Base-by-base conservation (phyloP, 345 rosid species). In the Hirschfeldia incana region DNA sequence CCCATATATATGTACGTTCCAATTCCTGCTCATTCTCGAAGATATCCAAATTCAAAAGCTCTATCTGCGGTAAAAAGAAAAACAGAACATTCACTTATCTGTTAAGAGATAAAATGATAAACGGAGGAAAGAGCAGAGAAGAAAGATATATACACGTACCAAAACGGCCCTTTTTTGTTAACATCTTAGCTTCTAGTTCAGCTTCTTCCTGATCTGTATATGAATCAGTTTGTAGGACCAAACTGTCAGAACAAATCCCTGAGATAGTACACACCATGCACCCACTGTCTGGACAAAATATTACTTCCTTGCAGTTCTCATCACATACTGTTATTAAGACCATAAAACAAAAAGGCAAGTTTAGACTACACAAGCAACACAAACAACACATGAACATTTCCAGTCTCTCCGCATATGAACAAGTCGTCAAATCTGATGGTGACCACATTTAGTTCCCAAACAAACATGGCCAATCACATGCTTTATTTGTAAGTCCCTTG, bases 361-460 rank as follows among this genome's bases (percentile, higher is more conserved):
- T 70, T 21, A 11, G 3, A 27, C 30, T 49, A 46, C 39, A 72
- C 26, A 60, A 55, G 46, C 21, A 71, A 27, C 21, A 21, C 21
- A 21, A 21, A 21, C 21, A 21, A 21, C 57, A 49, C 97, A 72
- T 91, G 98, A 80, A 92, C 97, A 82, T 91, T 82, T 68, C 98
- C 95, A 0, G 97, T 90, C 83, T 94, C 91, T 86, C 90, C 91
- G 84, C 97, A 94, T 26, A 94, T 90, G 73, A 88, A 94, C 33
- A 87, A 91, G 70, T 91, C 96, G 0, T 90, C 97, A 37, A 21
- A 94, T 90, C 73, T 88, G 91, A 89, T 88, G 85, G 89, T 87
- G 90, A 70, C 94, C 84, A 76, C 97, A 94, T 36, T 85, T 90
- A 70, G 91, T 90, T 72, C 98, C 97, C 2, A 90, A 86, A 86